Evolutionary conservation across 2,329 filamentous ascomycete genomes (phyloP).

Genomic region (Podosphaera fusca): DNA sequence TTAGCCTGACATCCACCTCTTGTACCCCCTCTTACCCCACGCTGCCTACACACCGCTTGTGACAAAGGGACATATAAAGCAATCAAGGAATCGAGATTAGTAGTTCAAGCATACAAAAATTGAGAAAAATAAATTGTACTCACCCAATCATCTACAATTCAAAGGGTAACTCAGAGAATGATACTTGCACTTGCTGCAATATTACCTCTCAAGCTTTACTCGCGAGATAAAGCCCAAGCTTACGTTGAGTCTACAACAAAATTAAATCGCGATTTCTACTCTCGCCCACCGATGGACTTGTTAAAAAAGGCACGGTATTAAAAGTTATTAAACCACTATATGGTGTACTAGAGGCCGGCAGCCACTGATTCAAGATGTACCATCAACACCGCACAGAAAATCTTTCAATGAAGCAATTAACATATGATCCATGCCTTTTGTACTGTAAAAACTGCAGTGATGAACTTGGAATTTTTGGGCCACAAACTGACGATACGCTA

Average conservation of each 20-base stretch:
- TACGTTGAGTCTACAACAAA: background rate
- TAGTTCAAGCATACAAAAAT: slow-evolving; percentile 3
- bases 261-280: background rate
- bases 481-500: too few relatives aligned
- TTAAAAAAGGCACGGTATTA: background rate
- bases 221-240: background rate
- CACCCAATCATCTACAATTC: background rate
- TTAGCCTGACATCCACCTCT: too few relatives aligned
- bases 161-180: background rate
- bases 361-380: too few relatives aligned
- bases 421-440: too few relatives aligned
- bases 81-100: background rate
- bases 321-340: background rate
- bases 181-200: background rate
- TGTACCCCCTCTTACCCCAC: too few relatives aligned
- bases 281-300: background rate
- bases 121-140: background rate
- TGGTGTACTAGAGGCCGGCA: too few relatives aligned
- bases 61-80: background rate
- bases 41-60: too few relatives aligned
- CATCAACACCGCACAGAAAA: too few relatives aligned
- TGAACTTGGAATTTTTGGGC: too few relatives aligned
- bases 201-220: background rate
- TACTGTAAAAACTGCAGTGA: too few relatives aligned
- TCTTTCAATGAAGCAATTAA: too few relatives aligned